Conservation (phyloP, 345 rosid genomes). For the Salix dunnii region DNA sequence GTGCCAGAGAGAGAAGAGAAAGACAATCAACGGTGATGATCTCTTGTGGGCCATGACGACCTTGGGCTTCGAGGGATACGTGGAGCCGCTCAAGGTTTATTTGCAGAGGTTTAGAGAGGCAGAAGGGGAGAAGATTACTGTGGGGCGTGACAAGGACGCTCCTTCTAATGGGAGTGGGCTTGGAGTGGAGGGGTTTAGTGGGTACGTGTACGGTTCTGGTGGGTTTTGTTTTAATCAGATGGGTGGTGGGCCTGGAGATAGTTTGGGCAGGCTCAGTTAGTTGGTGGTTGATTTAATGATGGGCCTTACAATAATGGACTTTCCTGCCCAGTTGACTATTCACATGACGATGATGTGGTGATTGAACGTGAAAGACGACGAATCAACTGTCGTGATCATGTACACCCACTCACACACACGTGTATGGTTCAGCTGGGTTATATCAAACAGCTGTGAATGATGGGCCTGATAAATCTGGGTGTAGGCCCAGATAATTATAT, state of each 20-base stretch:
- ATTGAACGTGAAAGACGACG: too few species aligned
- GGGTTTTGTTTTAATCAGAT: slow-evolving; percentile 14
- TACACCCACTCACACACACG: too few species aligned
- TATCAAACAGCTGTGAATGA: too few species aligned
- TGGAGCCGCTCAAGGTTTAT: slow-evolving; percentile 19
- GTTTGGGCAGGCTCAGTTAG: slow-evolving; percentile 9
- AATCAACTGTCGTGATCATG: too few species aligned
- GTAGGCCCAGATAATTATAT: too few species aligned
- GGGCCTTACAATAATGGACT: background rate
- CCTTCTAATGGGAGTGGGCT: slow-evolving; percentile 5
- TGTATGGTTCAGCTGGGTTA: too few species aligned
- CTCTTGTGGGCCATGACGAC: slow-evolving; percentile 28
- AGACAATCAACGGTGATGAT: slow-evolving; percentile 26
- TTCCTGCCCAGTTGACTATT: too few species aligned
- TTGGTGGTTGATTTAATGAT: background rate
- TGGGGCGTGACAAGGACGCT: slow-evolving; percentile 21
- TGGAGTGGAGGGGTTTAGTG: slow-evolving; percentile 4
- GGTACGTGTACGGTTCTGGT: slow-evolving; percentile 16
- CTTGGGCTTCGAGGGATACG: slow-evolving; percentile 20
- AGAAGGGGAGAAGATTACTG: slow-evolving; percentile 21
- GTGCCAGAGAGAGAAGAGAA: slow-evolving; percentile 26
- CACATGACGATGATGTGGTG: too few species aligned
- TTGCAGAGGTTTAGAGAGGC: slow-evolving; percentile 23
- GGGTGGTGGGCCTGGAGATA: slow-evolving; percentile 11
- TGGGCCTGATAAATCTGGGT: too few species aligned